Evolutionary conservation across 352 stramenopile genomes (phyloP), one percentile per base, ranked within the genome.

Genomic region (Pythium phragmiticola): DNA sequence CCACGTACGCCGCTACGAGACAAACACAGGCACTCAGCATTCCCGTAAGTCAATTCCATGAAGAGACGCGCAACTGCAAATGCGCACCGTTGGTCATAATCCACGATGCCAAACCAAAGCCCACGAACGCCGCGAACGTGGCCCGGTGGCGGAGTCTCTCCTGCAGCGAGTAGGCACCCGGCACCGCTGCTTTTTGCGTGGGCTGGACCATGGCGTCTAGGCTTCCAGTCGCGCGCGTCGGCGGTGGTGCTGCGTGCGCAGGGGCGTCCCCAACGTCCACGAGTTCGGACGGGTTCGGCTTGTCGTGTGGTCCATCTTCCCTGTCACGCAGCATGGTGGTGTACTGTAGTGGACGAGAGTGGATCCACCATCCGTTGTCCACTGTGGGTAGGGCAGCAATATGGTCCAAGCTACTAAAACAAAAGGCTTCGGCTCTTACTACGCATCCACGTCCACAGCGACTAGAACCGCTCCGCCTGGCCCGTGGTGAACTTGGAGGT

Each of bases 11-110:
- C 34, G 60, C 75, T 82, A 30, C 45, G 13, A 14, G 26, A n/a
- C n/a, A n/a, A n/a, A n/a, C n/a, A n/a, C n/a, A n/a, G n/a, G n/a
- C n/a, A 8, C 16, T 5, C 13, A 23, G 4, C 43, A 28, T 49
- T 30, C 4, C 39, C 4, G 3, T 19, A 52, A 3, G 19, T 28
- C 33, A 56, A 43, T 30, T 12, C 33, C 42, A 17, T 34, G 4
- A 51, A 47, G 55, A 42, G 37, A 34, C 14, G 33, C 28, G 39
- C 28, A 52, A 49, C 43, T 28, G 43, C 16, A 39, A 36, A 16
- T n/a, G 26, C 56, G 53, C 52, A 82, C 74, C 77, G 52, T 90
- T 88, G 1, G 79, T 88, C 72, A 86, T 82, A 55, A 90, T 69
- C 82, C 82, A 90, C 17, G 79, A 88, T 3, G 78, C 72, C 9